Evolutionary conservation across 345 rosid genomes (phyloP), one percentile per base, ranked within the genome.

Genomic region (Excoecaria cochinchinensis): DNA sequence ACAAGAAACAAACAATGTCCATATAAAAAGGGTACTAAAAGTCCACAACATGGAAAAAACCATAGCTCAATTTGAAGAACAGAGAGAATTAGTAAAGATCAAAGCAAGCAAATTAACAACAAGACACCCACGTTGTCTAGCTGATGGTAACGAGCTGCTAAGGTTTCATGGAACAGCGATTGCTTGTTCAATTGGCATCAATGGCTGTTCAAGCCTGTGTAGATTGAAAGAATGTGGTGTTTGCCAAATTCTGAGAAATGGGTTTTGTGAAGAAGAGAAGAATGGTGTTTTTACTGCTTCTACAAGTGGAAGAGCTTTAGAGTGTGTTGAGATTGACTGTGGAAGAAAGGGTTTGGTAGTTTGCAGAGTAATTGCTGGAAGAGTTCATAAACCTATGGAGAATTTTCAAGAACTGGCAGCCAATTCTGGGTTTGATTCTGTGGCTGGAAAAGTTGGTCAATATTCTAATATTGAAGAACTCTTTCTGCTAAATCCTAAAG

Each of bases 361-460:
- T 0, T 93, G 98, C 82, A 89, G 95, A 82, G 98, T 85, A 0
- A 82, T 91, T 69, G 92, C 93, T 1, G 95, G 97, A 6, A 85
- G 93, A 57, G 90, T 89, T 70, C 90, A 81, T 69, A 85, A 69
- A 72, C 86, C 91, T 24, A 16, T 82, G 52, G 84, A 85, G 55
- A 84, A 73, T 79, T 38, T 78, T 46, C 84, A 82, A 72, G 87
- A 86, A 75, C 48, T 79, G 25, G 59, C 74, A n/a, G 63, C 65
- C 55, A 79, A 70, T 36, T 63, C 88, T 2, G 85, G 88, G 19
- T 93, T 91, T 73, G 97, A 91, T 67, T 93, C 98, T 1, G 39
- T 90, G 65, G 93, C 91, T 14, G 88, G 85, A 74, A 87, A 87
- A 60, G 68, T 69, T 74, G 90, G 81, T 59, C 74, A 67, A 11